Evolutionary conservation across 2,329 filamentous ascomycete species (phyloP), one percentile per base, ranked within the genome.

Genomic region (Sclerotinia minor): DNA sequence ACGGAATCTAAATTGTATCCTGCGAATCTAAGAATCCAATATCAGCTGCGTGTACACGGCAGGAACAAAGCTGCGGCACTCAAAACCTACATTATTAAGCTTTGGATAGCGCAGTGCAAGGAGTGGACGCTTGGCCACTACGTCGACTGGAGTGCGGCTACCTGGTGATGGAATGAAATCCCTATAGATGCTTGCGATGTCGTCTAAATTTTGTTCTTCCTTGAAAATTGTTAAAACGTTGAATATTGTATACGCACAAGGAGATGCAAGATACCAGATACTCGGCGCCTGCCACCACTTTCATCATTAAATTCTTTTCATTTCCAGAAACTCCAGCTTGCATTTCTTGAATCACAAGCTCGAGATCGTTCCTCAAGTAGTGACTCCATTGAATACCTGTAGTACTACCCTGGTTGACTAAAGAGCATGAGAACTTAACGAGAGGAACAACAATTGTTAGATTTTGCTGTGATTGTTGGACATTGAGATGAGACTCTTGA

Each of bases 1-100:
- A 21, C 69, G 72, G 69, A 83, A 82, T 64, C 77, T 81, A 29
- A 83, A 69, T 69, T 83, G 81, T 50, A 81, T 74, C 55, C 81
- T 78, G 50, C 79, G 77, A 41, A 80, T 69, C 81, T 83, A 57
- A 41, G 26, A 38, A 38, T n/a, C 15, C 29, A 8, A 63, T 45
- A 29, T 49, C 29, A 64, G 54, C 50, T 38, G 19, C 29, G 7
- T n/a, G 11, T 9, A 41, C 21, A 32, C 32, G 29, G 26, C 26
- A 65, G 9, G 19, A 19, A 45, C 5, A 26, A 6, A 26, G 19
- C 49, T 35, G 38, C 29, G 8, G 6, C 21, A 21, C 24, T 45
- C 21, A 19, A 44, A 2, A 70, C 70, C n/a, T 73, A 78, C 76
- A 55, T 64, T 72, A 57, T 72, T 70, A 5, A 50, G 21, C 53